Conservation (phyloP, 108 stramenopile species). For the Stephanodiscus minutulus region DNA sequence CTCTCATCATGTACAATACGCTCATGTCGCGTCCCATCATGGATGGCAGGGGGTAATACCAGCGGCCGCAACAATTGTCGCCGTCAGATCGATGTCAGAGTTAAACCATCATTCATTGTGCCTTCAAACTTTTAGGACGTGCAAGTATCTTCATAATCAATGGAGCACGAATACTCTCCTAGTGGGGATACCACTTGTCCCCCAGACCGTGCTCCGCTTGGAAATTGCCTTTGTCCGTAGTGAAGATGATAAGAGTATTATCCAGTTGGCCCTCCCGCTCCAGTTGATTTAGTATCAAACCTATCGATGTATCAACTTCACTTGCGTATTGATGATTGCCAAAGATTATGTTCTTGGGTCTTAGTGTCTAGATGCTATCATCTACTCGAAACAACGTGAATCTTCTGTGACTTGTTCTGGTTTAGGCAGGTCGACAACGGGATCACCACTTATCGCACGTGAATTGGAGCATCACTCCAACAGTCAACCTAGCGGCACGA, state of each 20-base stretch:
- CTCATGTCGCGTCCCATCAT: constrained; percentile 78
- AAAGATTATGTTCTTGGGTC: constrained; percentile 70
- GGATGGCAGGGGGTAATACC: constrained; percentile 43
- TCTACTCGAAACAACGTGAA: too few relatives aligned
- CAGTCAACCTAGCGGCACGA: too few relatives aligned
- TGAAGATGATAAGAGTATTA: constrained; percentile 73
- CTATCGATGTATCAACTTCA: constrained; percentile 71
- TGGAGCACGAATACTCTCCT: constrained; percentile 75
- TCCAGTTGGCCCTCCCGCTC: constrained; percentile 50
- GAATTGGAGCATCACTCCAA: too few relatives aligned
- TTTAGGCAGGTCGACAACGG: too few relatives aligned
- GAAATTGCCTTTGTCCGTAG: constrained; percentile 72
- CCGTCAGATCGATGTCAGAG: constrained; percentile 67
- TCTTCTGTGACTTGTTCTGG: too few relatives aligned
- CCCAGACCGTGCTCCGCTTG: constrained; percentile 62
- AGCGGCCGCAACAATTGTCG: constrained; percentile 72
- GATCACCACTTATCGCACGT: too few relatives aligned
- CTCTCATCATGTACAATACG: constrained; percentile 54
- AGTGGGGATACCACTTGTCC: constrained; percentile 78
- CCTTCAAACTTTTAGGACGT: constrained; percentile 54
- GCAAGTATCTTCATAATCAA: constrained; percentile 71
- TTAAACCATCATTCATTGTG: constrained; percentile 57
- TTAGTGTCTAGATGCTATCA: too few relatives aligned
- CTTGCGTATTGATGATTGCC: constrained; percentile 79
- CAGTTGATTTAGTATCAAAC: constrained; percentile 55